phyloP scores from a whole-genome alignment of 768 basidiomycete genomes.

The Hericium rajendrae region DNA sequence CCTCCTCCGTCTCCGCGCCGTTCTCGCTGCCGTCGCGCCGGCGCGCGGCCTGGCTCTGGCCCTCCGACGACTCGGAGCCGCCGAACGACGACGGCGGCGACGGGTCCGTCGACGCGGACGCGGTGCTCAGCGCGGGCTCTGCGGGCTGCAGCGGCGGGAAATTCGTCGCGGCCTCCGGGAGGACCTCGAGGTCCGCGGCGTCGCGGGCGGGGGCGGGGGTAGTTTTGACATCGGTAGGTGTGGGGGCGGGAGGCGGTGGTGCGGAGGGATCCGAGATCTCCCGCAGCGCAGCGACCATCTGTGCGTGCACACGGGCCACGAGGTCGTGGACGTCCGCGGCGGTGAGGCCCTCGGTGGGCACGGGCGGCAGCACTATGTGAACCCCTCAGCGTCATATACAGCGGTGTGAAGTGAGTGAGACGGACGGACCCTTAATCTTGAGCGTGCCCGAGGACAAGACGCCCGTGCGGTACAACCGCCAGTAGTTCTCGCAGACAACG shows the following conservation, averaged over 20 bases:
- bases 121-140: background rate
- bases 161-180: conserved; percentile 16
- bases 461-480: conserved; percentile 71
- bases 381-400: background rate
- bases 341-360: conserved; percentile 65
- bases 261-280: conserved; percentile 61
- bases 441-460: conserved; percentile 69
- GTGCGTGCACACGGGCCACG: conserved; percentile 52
- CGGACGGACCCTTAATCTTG: conserved; percentile 73
- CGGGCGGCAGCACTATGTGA: conserved; percentile 77
- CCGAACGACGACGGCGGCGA: conserved; percentile 15
- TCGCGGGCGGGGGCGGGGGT: conserved; percentile 47
- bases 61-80: conserved; percentile 21
- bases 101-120: conserved; percentile 1
- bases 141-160: background rate
- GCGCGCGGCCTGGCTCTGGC: conserved; percentile 19
- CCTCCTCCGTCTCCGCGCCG: conserved; percentile 71
- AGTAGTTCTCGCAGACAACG: conserved; percentile 91
- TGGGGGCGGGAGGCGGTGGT: conserved; percentile 17
- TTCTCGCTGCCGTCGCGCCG: conserved; percentile 60
- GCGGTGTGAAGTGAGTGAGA: background rate
- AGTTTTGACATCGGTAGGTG: background rate
- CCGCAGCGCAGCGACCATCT: conserved; percentile 70
- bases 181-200: conserved; percentile 49
- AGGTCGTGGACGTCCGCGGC: conserved; percentile 62